Percentiles rank a stretch among this genome's conserved stretches.
These are phyloP conservation scores for Ophiosphaerella korrae DNA, from an alignment of 2,329 filamentous ascomycete genomes.

Conservation along the genomic window DNA sequence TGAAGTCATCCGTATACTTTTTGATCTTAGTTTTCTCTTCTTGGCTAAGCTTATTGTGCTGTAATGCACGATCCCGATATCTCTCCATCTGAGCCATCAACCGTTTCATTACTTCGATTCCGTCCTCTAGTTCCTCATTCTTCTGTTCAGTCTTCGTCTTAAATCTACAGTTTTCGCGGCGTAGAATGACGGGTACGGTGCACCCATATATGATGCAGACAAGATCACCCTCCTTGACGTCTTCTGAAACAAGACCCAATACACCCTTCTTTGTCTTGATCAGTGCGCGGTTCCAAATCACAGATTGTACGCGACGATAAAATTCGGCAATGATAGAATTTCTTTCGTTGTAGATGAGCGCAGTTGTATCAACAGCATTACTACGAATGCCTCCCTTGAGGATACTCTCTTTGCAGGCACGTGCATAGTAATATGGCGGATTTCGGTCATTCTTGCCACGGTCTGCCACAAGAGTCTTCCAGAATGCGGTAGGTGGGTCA, in stretches of 20 bases:
- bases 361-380: conserved; percentile 8
- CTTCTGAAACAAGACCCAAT: conserved; percentile 10
- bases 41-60: background rate
- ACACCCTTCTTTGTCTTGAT: conserved; percentile 9
- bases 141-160: conserved; percentile 1
- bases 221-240: conserved; percentile 15
- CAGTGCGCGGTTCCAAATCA: conserved; percentile 19
- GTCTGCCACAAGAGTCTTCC: conserved; percentile 26
- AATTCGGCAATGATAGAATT: conserved; percentile 10
- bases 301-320: conserved; percentile 12
- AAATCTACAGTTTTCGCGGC: background rate
- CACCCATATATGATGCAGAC: conserved; percentile 33
- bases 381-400: background rate
- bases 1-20: background rate
- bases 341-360: conserved; percentile 5
- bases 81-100: background rate
- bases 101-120: background rate
- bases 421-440: conserved; percentile 20
- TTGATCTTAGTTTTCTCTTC: background rate
- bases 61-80: background rate
- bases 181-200: conserved; percentile 29
- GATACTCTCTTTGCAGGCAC: conserved; percentile 19
- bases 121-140: background rate
- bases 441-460: conserved; percentile 14
- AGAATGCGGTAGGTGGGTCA: conserved; percentile 16